Base-by-base conservation (phyloP, 306 rosid species). In the Ormosia semicastrata region DNA sequence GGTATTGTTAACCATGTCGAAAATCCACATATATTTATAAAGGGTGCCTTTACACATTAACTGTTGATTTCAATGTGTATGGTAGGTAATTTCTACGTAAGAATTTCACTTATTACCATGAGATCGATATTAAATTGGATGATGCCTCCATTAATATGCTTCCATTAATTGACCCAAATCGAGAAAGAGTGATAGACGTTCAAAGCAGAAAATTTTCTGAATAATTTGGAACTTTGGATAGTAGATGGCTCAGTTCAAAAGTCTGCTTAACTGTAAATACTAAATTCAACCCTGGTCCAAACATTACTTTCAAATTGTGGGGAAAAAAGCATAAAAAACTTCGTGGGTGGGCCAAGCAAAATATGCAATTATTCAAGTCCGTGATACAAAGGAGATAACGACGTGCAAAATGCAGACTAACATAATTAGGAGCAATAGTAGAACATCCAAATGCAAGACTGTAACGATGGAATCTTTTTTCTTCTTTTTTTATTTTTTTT, bases 291-390 rank as follows among this genome's bases (percentile, higher is more conserved):
- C 41, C 14, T 62, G 43, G 14, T 36, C 47, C 17, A 5, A 77
- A 65, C 10, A 32, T 24, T 0, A 18, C 46, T 34, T 71, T 74
- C 17, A 73, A 73, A 49, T 7, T 69, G 70, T 68, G 76, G 5
- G 24, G n/a, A 33, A 17, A 17, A 44, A 33, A 36, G 4, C 39
- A 29, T n/a, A 39, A 62, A 70, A 71, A 46, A 49, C 9, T 70
- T 49, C 33, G 30, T 73, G 72, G 68, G 87, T 83, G 83, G 87
- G 80, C 82, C 81, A 75, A 81, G 68, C 18, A 75, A 46, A 82
- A 30, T 62, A 60, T 44, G n/a, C 8, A 53, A 82, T 30, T 62
- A 60, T 43, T 8, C 8, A 37, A 86, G 82, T 60, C 83, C 70
- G 80, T 83, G 87, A 83, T 54, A 67, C 40, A 53, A 33, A 68